A percentile compares a stretch with the other conserved stretches of the same genome.
These are phyloP conservation scores for Aspergillus uvarum DNA, from an alignment of 2,329 filamentous ascomycete species.

Conservation along the genomic window DNA sequence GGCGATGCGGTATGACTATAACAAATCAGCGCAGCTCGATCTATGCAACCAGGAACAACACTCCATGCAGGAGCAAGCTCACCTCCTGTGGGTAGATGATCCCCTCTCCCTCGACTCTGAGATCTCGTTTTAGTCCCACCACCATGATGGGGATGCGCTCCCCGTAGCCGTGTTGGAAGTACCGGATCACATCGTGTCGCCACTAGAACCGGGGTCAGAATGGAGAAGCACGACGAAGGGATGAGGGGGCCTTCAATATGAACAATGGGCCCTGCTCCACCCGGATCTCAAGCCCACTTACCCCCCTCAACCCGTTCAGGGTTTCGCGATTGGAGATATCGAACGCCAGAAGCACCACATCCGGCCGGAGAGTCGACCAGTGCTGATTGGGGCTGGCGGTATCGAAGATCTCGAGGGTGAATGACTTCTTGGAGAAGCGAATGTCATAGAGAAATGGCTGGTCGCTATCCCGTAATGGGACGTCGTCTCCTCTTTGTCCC, in stretches of 20 bases:
- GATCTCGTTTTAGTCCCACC: slow-evolving; percentile 59
- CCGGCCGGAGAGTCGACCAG: slow-evolving; percentile 55
- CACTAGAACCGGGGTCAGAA: slow-evolving; percentile 31
- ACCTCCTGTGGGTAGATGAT: slow-evolving; percentile 47
- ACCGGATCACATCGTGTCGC: slow-evolving; percentile 44
- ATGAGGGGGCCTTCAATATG: background rate
- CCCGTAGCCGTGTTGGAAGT: slow-evolving; percentile 51
- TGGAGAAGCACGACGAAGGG: background rate
- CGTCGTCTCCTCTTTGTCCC: slow-evolving; percentile 30
- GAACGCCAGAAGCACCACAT: slow-evolving; percentile 59
- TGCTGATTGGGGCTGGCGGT: slow-evolving; percentile 56
- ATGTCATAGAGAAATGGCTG: slow-evolving; percentile 62
- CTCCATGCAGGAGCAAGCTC: slow-evolving; percentile 4
- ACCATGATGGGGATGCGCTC: slow-evolving; percentile 58
- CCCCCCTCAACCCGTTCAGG: slow-evolving; percentile 48
- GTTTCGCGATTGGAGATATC: slow-evolving; percentile 56
- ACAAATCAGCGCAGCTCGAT: too few species aligned
- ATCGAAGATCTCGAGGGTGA: slow-evolving; percentile 58
- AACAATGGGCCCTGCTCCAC: too few species aligned
- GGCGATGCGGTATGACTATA: slow-evolving; percentile 56
- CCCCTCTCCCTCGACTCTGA: slow-evolving; percentile 49
- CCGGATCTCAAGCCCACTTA: slow-evolving; percentile 15
- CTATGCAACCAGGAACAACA: too few species aligned
- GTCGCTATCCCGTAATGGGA: slow-evolving; percentile 53
- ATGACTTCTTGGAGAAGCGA: slow-evolving; percentile 55